These are phyloP conservation scores for Magnusiomyces paraingens DNA, from an alignment of 1,139 yeast species.

Conservation along the genomic window DNA sequence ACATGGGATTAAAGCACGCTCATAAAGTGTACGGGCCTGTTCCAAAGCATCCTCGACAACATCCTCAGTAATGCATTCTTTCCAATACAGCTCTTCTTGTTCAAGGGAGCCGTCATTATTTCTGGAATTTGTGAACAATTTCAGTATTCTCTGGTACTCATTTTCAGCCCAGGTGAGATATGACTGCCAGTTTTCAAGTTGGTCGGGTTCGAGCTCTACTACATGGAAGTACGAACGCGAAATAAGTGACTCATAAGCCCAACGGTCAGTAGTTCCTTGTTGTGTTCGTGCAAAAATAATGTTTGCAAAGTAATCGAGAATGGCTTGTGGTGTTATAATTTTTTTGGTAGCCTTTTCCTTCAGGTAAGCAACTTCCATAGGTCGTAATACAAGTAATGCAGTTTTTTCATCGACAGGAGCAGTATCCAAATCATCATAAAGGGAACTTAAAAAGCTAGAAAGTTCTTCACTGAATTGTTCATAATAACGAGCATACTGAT, in stretches of 20 bases:
- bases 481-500: constrained; percentile 61
- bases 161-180: constrained; percentile 55
- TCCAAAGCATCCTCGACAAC: constrained; percentile 22
- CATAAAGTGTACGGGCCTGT: constrained; percentile 44
- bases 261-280: constrained; percentile 53
- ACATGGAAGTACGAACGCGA: constrained; percentile 48
- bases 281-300: constrained; percentile 50
- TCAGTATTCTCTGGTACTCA: background rate
- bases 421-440: background rate
- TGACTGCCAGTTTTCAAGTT: constrained; percentile 52
- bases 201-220: constrained; percentile 40
- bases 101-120: constrained; percentile 13
- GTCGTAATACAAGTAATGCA: constrained; percentile 8
- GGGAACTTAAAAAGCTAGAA: background rate
- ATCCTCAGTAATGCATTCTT: background rate
- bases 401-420: background rate
- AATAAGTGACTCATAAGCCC: constrained; percentile 55
- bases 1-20: constrained; percentile 43
- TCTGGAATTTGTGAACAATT: background rate
- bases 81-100: background rate
- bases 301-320: constrained; percentile 3
- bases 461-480: constrained; percentile 22
- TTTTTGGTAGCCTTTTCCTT: background rate
- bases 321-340: background rate
- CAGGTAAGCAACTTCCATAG: background rate